Base-by-base conservation (phyloP, 2,329 filamentous ascomycete genomes). In the Pseudofabraea citricarpa region DNA sequence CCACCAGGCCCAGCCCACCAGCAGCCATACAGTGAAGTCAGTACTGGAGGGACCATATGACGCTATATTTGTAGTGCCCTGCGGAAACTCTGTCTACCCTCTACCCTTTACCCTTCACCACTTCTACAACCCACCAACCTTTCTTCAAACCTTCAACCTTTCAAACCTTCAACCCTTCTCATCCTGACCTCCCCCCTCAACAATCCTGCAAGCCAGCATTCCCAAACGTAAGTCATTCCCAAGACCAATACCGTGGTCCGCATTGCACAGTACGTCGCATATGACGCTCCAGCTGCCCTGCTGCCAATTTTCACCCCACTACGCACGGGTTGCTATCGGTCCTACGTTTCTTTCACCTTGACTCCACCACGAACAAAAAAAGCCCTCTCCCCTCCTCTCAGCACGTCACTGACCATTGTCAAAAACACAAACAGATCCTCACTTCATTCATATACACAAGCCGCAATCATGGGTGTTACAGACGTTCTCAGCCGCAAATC, bases 401-500 rank as follows among this genome's bases (percentile, higher is more conserved):
- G 36, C 38, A 36, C 38, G 40, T 49, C 53, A 42, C 55, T 33
- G 18, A 27, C 15, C 39, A 31, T 38, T 7, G 18, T 10, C 21
- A 35, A 36, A 26, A 19, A 8, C 13, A 36, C 15, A 43, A 26
- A 55, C 22, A 40, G 19, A 44, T 37, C 38, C 23, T 39, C 42
- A 40, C 27, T 41, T 24, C 29, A 26, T 33, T 38, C 43, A 51
- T 20, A 41, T 43, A 40, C 44, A 38, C 29, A 46, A 48, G 38
- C 38, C 41, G 43, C 39, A 54, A 61, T 45, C 27, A 73, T 73
- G 70, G 69, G 70, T 67, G 64, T 48, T 49, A 55, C 61, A 52
- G 76, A 79, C 56, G 67, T 77, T 63, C 75, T 85, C 50, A 72
- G 64, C 62, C 73, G 81, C 67, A 84, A 84, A 72, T 55, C 70